Base-by-base conservation (phyloP, 495 filamentous ascomycete genomes). In the Aspergillus nanangensis region DNA sequence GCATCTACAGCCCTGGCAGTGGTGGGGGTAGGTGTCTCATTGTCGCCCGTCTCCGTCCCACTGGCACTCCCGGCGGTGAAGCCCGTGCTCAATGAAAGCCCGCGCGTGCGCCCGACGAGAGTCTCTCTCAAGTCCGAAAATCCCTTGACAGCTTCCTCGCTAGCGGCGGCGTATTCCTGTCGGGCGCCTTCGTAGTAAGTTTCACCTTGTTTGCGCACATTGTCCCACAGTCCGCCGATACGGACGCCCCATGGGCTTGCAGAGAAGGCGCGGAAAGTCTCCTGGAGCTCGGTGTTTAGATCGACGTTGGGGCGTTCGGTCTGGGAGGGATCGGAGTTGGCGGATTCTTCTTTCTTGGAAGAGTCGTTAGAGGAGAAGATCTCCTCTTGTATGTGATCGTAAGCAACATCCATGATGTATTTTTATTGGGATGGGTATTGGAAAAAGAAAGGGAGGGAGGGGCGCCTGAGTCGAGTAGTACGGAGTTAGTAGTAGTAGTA, bases 301-400 rank as follows among this genome's bases (percentile, higher is more conserved):
- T 81, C 81, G 39, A 76, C 53, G 53, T 78, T 70, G 33, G 70
- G 45, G 64, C 63, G 56, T 69, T 73, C 46, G 63, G 44, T 41
- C 17, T 51, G 49, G 33, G 58, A 15, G 22, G 65, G 24, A 25
- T 60, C 57, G 34, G 79, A 70, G 53, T 79, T 69, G 18, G 19
- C 13, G 50, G 61, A 35, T 46, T 66, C 59, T 39, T 67, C 57
- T 42, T 70, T 75, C 38, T 70, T 72, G 35, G 67, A 58, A 21
- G 65, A 59, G 44, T 72, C 63, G 36, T 85, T 77, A 33, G 87
- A 80, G 18, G 77, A 73, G 51, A 88, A 72, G 43, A 79, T 75
- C 61, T 91, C 85, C 70, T 95, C 90, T 59, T 89, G 85, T 55
- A 98, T 94, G 64, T 95, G 90, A 60, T 98, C 93, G 77, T 97